Evolutionary conservation across 495 filamentous ascomycete species (phyloP).

Genomic region (Cercophora samala): DNA sequence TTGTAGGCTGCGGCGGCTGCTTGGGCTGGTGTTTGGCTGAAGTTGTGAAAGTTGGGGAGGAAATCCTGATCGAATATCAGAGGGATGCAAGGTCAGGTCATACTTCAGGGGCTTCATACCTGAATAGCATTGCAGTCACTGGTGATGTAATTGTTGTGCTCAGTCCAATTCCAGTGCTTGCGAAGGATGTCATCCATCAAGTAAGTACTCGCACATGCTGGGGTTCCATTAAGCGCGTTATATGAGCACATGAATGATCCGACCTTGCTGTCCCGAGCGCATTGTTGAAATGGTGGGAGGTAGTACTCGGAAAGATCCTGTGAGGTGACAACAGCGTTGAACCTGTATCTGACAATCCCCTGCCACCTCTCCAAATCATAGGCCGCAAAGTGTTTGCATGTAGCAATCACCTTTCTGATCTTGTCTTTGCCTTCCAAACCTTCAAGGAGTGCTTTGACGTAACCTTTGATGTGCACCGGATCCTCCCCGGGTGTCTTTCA

Average conservation of each 20-base stretch:
- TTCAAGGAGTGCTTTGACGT: conserved; percentile 35
- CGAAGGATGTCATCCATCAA: conserved; percentile 43
- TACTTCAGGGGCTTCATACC: background rate
- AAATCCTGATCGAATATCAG: conserved; percentile 12
- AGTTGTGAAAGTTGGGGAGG: conserved; percentile 35
- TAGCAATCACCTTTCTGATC: conserved; percentile 23
- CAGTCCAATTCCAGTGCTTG: conserved; percentile 46
- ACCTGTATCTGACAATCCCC: conserved; percentile 32
- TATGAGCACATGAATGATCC: conserved; percentile 50
- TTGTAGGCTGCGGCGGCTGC: conserved; percentile 37
- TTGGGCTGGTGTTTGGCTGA: conserved; percentile 30
- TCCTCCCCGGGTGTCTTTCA: conserved; percentile 39
- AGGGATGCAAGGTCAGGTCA: too few relatives aligned
- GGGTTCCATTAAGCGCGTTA: conserved; percentile 46
- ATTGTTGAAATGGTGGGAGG: conserved; percentile 45
- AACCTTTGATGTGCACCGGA: conserved; percentile 38
- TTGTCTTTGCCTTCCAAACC: conserved; percentile 22
- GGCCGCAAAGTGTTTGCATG: conserved; percentile 45
- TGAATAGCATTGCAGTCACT: conserved; percentile 41
- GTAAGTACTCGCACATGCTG: conserved; percentile 43
- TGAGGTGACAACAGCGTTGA: conserved; percentile 40
- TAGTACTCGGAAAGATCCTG: conserved; percentile 51
- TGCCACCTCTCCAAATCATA: conserved; percentile 57
- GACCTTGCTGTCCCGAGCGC: conserved; percentile 44
- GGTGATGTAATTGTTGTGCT: conserved; percentile 40